These are phyloP conservation scores for Pyrus betulifolia DNA, from an alignment of 306 rosid species.

Conservation along the genomic window DNA sequence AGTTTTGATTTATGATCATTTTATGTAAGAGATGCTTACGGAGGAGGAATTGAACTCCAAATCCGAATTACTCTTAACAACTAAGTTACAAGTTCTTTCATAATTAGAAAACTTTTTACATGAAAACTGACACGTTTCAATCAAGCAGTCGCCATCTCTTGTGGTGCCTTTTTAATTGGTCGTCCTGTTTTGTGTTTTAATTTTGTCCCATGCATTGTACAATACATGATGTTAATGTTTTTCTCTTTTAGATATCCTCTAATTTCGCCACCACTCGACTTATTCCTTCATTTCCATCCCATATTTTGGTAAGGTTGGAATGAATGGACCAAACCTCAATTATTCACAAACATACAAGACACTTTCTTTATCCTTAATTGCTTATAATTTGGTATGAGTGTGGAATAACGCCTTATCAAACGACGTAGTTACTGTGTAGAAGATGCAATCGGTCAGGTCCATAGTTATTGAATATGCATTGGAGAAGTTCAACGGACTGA, in stretches of 20 bases:
- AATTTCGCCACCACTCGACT: not conserved
- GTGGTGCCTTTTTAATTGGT: not conserved
- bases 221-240: not conserved
- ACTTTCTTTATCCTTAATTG: not conserved
- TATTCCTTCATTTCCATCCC: not conserved
- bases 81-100: too few species aligned
- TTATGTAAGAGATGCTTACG: too few species aligned
- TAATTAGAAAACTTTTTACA: too few species aligned
- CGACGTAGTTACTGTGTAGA: not conserved
- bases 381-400: too few species aligned
- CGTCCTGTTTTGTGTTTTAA: not conserved
- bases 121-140: not conserved
- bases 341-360: not conserved
- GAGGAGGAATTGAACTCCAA: not conserved
- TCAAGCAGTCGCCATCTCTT: not conserved
- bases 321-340: not conserved
- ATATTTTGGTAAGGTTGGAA: not conserved
- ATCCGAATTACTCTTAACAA: too few species aligned
- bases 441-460: not conserved
- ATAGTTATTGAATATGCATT: not conserved
- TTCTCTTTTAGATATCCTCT: too few species aligned
- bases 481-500: not conserved
- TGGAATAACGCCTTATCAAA: not conserved
- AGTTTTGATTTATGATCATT: not conserved
- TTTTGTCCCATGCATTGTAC: not conserved